These are phyloP conservation scores for Auxenochlorella pyrenoidosa DNA, from an alignment of 139 green algal genomes.

Conservation along the genomic window DNA sequence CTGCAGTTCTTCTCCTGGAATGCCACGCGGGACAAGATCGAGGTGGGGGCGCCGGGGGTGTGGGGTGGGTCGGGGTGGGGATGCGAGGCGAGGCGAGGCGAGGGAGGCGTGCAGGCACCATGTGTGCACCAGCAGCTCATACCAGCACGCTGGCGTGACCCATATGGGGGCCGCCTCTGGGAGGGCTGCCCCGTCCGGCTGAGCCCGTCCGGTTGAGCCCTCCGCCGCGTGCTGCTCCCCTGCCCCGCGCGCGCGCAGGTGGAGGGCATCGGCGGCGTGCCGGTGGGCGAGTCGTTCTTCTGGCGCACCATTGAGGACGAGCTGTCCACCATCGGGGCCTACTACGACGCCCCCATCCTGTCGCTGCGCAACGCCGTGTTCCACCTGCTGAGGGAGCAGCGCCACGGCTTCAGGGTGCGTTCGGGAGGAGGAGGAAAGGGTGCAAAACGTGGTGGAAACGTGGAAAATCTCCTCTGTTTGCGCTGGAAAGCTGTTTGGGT, in stretches of 20 bases:
- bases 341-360: constrained; percentile 30
- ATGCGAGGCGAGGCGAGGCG: no score
- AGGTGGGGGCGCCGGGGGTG: not conserved
- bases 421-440: no score
- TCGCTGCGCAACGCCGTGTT: constrained; percentile 33
- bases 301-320: constrained; percentile 32
- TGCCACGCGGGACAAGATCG: constrained; percentile 19
- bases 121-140: no score
- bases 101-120: not conserved
- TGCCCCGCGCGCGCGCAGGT: not conserved
- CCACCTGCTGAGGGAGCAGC: constrained; percentile 29
- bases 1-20: constrained; percentile 37
- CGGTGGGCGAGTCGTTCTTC: not conserved
- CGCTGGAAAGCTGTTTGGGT: no score
- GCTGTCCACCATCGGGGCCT: not conserved
- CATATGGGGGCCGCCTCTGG: no score
- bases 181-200: no score
- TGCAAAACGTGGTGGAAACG: no score
- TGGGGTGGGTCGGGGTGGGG: no score
- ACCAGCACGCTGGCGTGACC: no score
- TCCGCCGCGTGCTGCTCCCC: no score
- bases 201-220: no score
- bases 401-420: constrained; percentile 11
- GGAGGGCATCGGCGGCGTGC: not conserved
- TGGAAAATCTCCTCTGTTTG: no score